Evolutionary conservation across 768 basidiomycete genomes (phyloP).

Genomic region (Boletus rubropictus): DNA sequence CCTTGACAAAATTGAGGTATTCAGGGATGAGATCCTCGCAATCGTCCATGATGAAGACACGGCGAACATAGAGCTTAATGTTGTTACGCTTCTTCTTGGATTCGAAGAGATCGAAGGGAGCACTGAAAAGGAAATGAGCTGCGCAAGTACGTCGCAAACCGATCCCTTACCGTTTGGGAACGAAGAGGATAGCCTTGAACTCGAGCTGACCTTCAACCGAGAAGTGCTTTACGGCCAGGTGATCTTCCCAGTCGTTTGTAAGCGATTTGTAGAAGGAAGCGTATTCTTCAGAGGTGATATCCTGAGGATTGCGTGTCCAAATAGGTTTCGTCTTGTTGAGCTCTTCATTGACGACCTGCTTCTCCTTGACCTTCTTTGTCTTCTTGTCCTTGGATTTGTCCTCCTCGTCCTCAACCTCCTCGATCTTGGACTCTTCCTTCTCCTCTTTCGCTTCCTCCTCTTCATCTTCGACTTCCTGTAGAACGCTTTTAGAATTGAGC

Average conservation of each 20-base stretch:
- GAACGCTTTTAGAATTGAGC: not conserved
- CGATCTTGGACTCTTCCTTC: constrained; percentile 70
- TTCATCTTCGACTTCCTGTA: constrained; percentile 81
- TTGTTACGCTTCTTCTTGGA: constrained; percentile 99
- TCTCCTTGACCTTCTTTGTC: constrained; percentile 91
- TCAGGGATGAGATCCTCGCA: constrained; percentile 99
- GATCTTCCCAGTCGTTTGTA: constrained; percentile 99
- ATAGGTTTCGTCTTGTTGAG: constrained; percentile 99
- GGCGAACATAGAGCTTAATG: constrained; percentile 99
- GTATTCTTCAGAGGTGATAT: constrained; percentile 93
- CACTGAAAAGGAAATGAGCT: constrained; percentile 41
- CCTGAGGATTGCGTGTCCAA: constrained; percentile 97
- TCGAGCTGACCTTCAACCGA: constrained; percentile 99
- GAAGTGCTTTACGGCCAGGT: constrained; percentile 99
- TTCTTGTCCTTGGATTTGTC: constrained; percentile 87
- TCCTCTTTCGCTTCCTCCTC: constrained; percentile 72
- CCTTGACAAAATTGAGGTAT: constrained; percentile 99
- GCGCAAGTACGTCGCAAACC: not conserved
- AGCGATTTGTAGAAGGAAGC: constrained; percentile 98
- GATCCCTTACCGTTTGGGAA: constrained; percentile 80
- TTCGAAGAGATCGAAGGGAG: constrained; percentile 99
- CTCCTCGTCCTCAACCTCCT: constrained; percentile 79
- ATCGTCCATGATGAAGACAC: constrained; percentile 99
- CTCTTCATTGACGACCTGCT: constrained; percentile 85
- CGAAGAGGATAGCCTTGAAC: constrained; percentile 98